Evolutionary conservation across 225 moss, liverwort and hornwort genomes (phyloP), one percentile per base, ranked within the genome.

Genomic region (Asterella californica): DNA sequence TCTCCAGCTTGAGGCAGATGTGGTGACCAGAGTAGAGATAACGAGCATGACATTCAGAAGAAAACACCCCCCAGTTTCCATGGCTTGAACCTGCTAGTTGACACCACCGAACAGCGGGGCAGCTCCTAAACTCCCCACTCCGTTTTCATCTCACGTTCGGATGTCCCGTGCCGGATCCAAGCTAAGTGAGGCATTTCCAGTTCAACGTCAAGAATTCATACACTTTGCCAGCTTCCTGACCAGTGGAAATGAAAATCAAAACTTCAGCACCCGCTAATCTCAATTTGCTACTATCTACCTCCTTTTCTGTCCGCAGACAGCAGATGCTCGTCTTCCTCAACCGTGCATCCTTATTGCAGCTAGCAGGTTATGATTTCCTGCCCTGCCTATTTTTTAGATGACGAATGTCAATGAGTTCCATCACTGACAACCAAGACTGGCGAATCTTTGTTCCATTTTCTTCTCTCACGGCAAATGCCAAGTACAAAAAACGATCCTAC

Each of bases 1-100:
- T 65, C 78, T 78, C 78, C 78, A 78, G 33, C 78, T 78, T 18
- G 78, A 78, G 63, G 78, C 78, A 47, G 64, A 63, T 60, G 78
- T 66, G 18, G 48, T 48, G 27, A 49, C 64, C 21, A 66, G 47
- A 50, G 29, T 22, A 24, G 78, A 65, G 37, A 78, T 18, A 15
- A 78, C 9, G 30, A 78, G 62, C 46, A 48, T 49, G 45, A 78
- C 17, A 78, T 49, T 29, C 29, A 78, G 22, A 76, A 60, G 47
- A 48, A 64, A 18, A 45, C 78, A 78, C 29, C 18, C 27, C 24
- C 64, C 60, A 17, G 63, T 65, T 30, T 48, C 78, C 78, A 78
- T 78, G 10, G 66, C 78, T 77, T 34, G 19, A 52, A 34, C 55
- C 53, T 59, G 17, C 37, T 33, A 25, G 18, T 57, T 18, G 12